Evolutionary conservation across 2,329 filamentous ascomycete species (phyloP), one percentile per base, ranked within the genome.

Genomic region (Fusarium sarcochroum): DNA sequence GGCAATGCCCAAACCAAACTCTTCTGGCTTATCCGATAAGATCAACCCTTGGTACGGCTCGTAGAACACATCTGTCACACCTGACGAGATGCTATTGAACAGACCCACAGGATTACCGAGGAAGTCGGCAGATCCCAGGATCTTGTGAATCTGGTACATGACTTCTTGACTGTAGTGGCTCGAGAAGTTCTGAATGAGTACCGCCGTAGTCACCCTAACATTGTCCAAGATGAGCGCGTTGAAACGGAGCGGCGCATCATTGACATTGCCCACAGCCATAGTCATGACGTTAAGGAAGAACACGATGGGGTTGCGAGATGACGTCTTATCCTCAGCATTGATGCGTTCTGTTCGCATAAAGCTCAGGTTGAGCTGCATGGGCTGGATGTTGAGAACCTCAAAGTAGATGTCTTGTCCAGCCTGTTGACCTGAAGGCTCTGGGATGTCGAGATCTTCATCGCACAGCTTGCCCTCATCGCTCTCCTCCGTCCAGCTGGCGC

Each of bases 241-340:
- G 77, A 99, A 89, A 47, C 93, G 90, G 53, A 99, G 90, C 0
- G 96, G 97, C 8, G 96, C 96, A 80, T 99, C 97, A 75, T 99
- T 99, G 83, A 99, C 93, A 75, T 99, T 99, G 68, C 96, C 96
- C 75, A 99, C 96, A 15, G 96, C 97, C 96, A 99, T 99, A 1
- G 97, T 98, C 84, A 99, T 90, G 71, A 98, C 93, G 76, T 99
- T 98, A 78, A 98, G 90, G 77, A 98, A 94, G 83, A 98, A 99
- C 94, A 98, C 98, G 78, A 99, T 86, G 1, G 97, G 97, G 76
- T 97, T 99, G 41, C 89, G 90, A 2, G 93, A 93, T 15, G 93
- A 93, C 46, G 94, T 92, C 72, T 96, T 97, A 78, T 98, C 94
- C 78, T 98, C 95, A 4, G 93, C 95, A 69, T 99, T 99, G 81